Evolutionary conservation across 2,329 filamentous ascomycete genomes (phyloP).

Genomic region (Colletotrichum coccodes): DNA sequence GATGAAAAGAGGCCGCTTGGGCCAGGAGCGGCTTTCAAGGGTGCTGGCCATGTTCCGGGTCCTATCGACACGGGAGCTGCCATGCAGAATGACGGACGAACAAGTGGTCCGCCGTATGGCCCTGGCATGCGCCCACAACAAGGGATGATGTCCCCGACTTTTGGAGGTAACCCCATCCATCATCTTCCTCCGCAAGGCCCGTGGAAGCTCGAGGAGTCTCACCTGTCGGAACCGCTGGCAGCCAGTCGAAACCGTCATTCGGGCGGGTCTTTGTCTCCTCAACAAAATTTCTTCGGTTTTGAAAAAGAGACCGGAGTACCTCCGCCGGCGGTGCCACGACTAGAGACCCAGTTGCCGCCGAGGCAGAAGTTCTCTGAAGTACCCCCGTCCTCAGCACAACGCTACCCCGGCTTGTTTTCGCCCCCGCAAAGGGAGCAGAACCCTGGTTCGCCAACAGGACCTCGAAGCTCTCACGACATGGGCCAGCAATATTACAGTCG

Average conservation of each 20-base stretch:
- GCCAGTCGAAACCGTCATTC: constrained; percentile 30
- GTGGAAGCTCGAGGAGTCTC: constrained; percentile 67
- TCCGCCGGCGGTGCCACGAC: constrained; percentile 28
- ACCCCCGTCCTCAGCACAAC: constrained; percentile 61
- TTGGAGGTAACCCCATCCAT: constrained; percentile 48
- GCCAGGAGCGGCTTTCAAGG: constrained; percentile 12
- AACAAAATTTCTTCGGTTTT: constrained; percentile 51
- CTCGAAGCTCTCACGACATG: constrained; percentile 32
- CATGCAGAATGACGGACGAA: constrained; percentile 32
- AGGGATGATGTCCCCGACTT: constrained; percentile 21
- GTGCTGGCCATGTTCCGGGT: constrained; percentile 3
- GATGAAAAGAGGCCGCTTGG: constrained; percentile 27
- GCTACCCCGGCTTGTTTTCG: constrained; percentile 59
- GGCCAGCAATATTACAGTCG: constrained; percentile 34
- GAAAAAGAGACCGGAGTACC: constrained; percentile 62
- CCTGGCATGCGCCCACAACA: constrained; percentile 25
- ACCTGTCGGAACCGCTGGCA: constrained; percentile 58
- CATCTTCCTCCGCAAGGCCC: constrained; percentile 54
- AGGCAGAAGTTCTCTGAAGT: constrained; percentile 47
- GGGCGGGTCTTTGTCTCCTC: constrained; percentile 36
- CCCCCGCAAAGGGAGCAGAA: constrained; percentile 29
- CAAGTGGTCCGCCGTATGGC: constrained; percentile 35
- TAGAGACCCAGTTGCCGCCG: constrained; percentile 34
- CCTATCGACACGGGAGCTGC: constrained; percentile 12
- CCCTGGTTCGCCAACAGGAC: constrained; percentile 30